Evolutionary conservation across 352 stramenopile genomes (phyloP), one percentile per base, ranked within the genome.

Genomic region (Phytophthora crassamura): DNA sequence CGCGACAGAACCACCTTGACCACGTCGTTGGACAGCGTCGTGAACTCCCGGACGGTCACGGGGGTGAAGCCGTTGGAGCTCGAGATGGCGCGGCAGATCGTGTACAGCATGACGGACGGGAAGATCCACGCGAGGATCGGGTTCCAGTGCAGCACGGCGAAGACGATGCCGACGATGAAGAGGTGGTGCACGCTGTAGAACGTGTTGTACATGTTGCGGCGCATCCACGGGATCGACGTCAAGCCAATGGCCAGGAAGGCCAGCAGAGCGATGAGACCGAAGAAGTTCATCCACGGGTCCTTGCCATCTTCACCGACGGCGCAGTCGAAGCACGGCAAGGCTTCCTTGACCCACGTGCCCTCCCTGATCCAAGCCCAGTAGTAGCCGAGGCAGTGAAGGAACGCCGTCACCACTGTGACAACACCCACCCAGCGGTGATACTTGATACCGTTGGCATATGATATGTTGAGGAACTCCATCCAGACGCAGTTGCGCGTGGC

Each of bases 161-260:
- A 83, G 56, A 82, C 22, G 7, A 74, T 74, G 2, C 56, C 79
- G 30, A 78, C n/a, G 8, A 83, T 41, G 51, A 83, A 88, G 28
- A 88, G 55, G 35, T 81, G 77, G 62, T 88, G 79, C 3, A 69
- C 65, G 33, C 4, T 52, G 48, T 88, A 82, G 59, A 88, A 86
- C 4, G 62, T 59, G 28, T 78, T 65, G 59, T 81, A 88, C 36
- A 69, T 70, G 28, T 74, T 60, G 22, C 78, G 74, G 4, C 78
- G 71, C 32, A 88, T 40, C 42, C 40, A 80, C 7, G 76, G 49
- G 2, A 84, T 61, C 1, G 79, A 80, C 0, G 74, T 86, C 30
- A 77, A 42, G 0, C 66, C 75, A 45, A 88, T 82, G 22, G 64
- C 28, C 6, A 88, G 49, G 50, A 88, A 74, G 55, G 16, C 51